Percentiles rank a stretch among this genome's conserved stretches.
Conservation (phyloP, 1,139 yeast species). For the Debaryomyces nepalensis region DNA sequence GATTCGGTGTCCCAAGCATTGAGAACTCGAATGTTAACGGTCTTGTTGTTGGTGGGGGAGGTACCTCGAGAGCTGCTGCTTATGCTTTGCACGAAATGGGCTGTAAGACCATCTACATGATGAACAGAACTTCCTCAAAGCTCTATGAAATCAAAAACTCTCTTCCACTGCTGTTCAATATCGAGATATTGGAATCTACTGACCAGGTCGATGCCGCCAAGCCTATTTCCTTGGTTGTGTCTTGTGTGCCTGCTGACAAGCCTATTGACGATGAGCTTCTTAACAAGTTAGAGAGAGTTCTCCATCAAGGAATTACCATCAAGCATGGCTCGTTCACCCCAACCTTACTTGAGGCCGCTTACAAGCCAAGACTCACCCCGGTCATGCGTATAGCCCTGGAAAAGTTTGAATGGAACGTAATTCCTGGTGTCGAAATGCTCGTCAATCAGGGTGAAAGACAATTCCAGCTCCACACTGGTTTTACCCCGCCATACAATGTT, state of each 20-base stretch:
- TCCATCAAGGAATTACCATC: conserved; percentile 42
- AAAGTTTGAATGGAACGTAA: conserved; percentile 65
- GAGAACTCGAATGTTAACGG: conserved; percentile 49
- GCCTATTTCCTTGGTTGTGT: conserved; percentile 66
- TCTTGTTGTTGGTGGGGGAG: conserved; percentile 93
- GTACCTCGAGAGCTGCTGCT: conserved; percentile 94
- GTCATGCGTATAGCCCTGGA: conserved; percentile 75
- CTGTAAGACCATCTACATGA: conserved; percentile 72
- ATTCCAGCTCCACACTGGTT: conserved; percentile 78
- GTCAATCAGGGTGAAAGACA: conserved; percentile 92
- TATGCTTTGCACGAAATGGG: conserved; percentile 85
- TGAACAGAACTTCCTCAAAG: conserved; percentile 79
- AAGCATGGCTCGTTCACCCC: conserved; percentile 46
- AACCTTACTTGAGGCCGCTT: conserved; percentile 85
- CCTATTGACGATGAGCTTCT: conserved; percentile 63
- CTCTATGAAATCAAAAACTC: conserved; percentile 59
- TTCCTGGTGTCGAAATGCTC: conserved; percentile 90
- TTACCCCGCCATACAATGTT: conserved; percentile 61
- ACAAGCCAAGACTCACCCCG: conserved; percentile 85
- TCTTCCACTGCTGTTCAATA: conserved; percentile 65
- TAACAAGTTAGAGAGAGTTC: conserved; percentile 50
- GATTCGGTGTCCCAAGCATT: conserved; percentile 61
- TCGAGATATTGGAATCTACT: conserved; percentile 58
- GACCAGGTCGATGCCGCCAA: conserved; percentile 48
- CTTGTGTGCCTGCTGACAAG: conserved; percentile 88